Conservation (phyloP, 768 basidiomycete species). For the Hebeloma cylindrosporum region DNA sequence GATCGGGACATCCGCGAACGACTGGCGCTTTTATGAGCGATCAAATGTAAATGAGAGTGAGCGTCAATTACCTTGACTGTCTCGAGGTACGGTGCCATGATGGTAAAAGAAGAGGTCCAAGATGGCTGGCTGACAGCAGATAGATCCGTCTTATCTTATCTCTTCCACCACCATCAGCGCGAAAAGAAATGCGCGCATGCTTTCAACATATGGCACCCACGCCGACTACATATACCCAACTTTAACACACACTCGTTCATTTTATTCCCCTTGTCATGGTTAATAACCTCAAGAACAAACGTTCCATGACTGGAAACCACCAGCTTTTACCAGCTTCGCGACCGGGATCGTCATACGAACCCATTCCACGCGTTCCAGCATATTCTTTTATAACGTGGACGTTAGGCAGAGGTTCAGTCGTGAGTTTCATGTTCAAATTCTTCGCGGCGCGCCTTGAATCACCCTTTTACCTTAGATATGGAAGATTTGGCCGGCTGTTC, state of each 20-base stretch:
- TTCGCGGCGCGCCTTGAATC: neutral
- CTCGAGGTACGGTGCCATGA: conserved; percentile 76
- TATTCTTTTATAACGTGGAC: conserved; percentile 34
- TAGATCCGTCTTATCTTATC: conserved; percentile 29
- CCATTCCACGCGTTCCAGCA: conserved; percentile 21
- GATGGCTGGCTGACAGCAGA: conserved; percentile 10
- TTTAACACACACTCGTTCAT: too few relatives aligned
- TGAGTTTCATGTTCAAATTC: conserved; percentile 10
- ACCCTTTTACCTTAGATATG: conserved; percentile 43
- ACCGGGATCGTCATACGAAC: conserved; percentile 17
- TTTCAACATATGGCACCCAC: too few relatives aligned
- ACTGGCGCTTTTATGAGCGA: conserved; percentile 46
- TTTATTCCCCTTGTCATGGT: too few relatives aligned
- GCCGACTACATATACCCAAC: too few relatives aligned
- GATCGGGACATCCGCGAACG: conserved; percentile 88
- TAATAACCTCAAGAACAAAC: conserved; percentile 13
- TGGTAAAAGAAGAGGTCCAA: conserved; percentile 1
- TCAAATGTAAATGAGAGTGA: neutral
- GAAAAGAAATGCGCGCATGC: conserved; percentile 4
- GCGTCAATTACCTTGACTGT: conserved; percentile 56
- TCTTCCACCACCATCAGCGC: conserved; percentile 10
- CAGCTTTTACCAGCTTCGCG: conserved; percentile 29
- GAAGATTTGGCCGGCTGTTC: conserved; percentile 66
- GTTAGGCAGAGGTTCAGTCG: conserved; percentile 34
- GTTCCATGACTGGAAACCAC: conserved; percentile 21